These are phyloP conservation scores for Psilocybe sp. DNA, from an alignment of 768 basidiomycete genomes.

Conservation along the genomic window DNA sequence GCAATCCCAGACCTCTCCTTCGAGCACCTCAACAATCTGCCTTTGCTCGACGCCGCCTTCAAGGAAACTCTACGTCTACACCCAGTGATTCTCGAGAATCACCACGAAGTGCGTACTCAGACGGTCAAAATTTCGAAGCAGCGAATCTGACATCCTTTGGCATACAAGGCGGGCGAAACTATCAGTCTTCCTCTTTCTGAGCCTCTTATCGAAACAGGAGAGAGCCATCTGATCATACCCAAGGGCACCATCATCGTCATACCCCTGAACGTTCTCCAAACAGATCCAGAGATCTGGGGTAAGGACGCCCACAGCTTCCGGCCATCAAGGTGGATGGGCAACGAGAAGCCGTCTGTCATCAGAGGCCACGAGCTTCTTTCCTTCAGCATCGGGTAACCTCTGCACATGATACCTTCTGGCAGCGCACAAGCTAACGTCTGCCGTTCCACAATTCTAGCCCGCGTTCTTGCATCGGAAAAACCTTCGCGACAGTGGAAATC, in stretches of 20 bases:
- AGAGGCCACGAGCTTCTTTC: conserved; percentile 47
- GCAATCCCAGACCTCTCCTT: conserved; percentile 45
- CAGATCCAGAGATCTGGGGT: conserved; percentile 55
- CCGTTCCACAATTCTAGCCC: conserved; percentile 34
- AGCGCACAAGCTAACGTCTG: conserved; percentile 10
- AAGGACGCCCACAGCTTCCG: conserved; percentile 53
- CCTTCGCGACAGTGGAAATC: conserved; percentile 58
- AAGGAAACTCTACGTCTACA: conserved; percentile 63
- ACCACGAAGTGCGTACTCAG: conserved; percentile 55
- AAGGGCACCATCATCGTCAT: conserved; percentile 55
- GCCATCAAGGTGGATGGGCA: conserved; percentile 62
- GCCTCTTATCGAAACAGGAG: conserved; percentile 43
- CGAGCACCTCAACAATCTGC: conserved; percentile 46
- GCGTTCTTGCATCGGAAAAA: conserved; percentile 56
- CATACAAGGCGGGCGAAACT: conserved; percentile 45
- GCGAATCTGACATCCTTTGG: background rate
- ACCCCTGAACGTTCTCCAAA: conserved; percentile 57
- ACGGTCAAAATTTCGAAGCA: background rate
- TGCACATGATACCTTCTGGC: background rate
- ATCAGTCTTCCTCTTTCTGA: conserved; percentile 53
- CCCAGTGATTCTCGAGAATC: conserved; percentile 61
- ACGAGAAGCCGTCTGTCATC: conserved; percentile 19
- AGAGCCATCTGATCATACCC: conserved; percentile 45
- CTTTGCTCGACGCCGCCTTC: conserved; percentile 58
- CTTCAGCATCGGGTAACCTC: conserved; percentile 54